Percentiles rank a stretch among this genome's conserved stretches.
phyloP scores from a whole-genome alignment of 805 yeast genomes.

The Zygotorulaspora florentina region DNA sequence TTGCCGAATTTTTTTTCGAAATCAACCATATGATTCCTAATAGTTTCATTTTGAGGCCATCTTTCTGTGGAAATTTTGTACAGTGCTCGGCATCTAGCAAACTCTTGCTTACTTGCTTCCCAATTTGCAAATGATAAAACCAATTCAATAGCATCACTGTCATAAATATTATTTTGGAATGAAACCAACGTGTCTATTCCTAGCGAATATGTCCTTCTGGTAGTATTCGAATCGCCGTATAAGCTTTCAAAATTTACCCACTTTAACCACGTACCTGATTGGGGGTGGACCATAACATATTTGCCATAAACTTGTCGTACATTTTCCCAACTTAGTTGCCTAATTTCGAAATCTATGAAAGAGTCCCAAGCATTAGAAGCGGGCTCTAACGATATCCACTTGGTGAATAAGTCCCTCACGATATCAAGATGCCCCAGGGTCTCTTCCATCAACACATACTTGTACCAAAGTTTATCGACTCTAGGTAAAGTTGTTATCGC shows the following conservation, averaged over 20 bases:
- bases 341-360: conserved; percentile 64
- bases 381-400: conserved; percentile 84
- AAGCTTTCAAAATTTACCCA: conserved; percentile 73
- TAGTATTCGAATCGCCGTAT: conserved; percentile 43
- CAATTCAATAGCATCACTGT: conserved; percentile 41
- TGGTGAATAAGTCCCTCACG: conserved; percentile 61
- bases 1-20: conserved; percentile 68
- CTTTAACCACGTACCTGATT: conserved; percentile 57
- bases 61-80: conserved; percentile 48
- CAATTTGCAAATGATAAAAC: conserved; percentile 52
- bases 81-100: conserved; percentile 59
- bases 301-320: conserved; percentile 56
- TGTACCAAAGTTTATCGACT: conserved; percentile 81
- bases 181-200: conserved; percentile 53
- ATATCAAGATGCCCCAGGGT: conserved; percentile 58
- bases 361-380: conserved; percentile 64
- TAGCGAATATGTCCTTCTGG: conserved; percentile 61
- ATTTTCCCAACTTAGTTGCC: conserved; percentile 56
- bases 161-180: conserved; percentile 19
- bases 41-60: conserved; percentile 37
- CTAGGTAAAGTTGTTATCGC: conserved; percentile 72
- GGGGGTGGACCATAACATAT: conserved; percentile 52
- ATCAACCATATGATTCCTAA: conserved; percentile 44
- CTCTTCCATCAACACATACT: conserved; percentile 80
- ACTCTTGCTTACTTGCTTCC: conserved; percentile 59